Evolutionary conservation across 495 filamentous ascomycete genomes (phyloP).

Genomic region (Lasiosphaeria ovina): DNA sequence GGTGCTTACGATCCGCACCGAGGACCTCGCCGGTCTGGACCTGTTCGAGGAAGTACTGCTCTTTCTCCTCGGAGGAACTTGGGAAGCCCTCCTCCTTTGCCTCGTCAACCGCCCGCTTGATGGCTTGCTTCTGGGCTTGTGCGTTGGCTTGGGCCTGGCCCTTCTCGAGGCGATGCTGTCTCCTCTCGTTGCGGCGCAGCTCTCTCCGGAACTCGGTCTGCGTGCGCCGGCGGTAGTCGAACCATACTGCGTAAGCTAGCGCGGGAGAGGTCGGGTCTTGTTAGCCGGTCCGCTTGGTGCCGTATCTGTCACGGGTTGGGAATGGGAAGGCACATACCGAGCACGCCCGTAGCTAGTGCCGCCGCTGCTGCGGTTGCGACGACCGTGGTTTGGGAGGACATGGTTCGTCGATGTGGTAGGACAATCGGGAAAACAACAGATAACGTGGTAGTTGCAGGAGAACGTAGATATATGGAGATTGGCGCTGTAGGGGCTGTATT

Average conservation of each 20-base stretch:
- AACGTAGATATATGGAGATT: too few relatives aligned
- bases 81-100: slow-evolving; percentile 92
- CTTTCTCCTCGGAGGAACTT: slow-evolving; percentile 81
- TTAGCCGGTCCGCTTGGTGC: slow-evolving; percentile 56
- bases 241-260: slow-evolving; percentile 77
- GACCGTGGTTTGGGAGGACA: slow-evolving; percentile 60
- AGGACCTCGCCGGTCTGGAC: slow-evolving; percentile 82
- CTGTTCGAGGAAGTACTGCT: slow-evolving; percentile 84
- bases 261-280: slow-evolving; percentile 11
- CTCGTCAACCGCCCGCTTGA: slow-evolving; percentile 68
- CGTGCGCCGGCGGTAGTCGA: slow-evolving; percentile 87
- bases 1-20: slow-evolving; percentile 49
- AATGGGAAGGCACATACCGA: slow-evolving; percentile 61
- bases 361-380: slow-evolving; percentile 72
- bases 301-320: slow-evolving; percentile 55
- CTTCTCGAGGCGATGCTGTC: slow-evolving; percentile 71
- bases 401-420: slow-evolving; percentile 22
- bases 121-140: slow-evolving; percentile 65
- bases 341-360: slow-evolving; percentile 68
- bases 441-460: not conserved
- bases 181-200: slow-evolving; percentile 78
- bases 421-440: not conserved
- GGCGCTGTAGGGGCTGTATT: not conserved
- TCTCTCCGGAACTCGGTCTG: slow-evolving; percentile 83
- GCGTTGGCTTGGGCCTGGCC: slow-evolving; percentile 68